Conservation (phyloP, 805 yeast species). For the Grigorovia humatica region DNA sequence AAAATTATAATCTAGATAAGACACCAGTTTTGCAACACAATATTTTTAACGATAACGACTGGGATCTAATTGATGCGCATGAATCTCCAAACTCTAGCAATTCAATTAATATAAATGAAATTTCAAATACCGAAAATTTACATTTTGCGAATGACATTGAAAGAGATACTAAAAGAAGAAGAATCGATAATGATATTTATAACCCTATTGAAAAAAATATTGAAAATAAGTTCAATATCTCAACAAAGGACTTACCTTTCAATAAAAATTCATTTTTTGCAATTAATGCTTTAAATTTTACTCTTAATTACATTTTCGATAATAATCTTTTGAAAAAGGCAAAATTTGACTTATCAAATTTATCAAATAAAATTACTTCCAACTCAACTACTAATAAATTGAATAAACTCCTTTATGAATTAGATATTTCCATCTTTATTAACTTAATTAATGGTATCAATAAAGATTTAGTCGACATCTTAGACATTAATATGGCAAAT, state of each 20-base stretch:
- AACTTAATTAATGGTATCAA: constrained; percentile 10
- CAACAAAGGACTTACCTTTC: background rate
- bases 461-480: constrained; percentile 21
- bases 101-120: background rate
- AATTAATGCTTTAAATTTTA: constrained; percentile 16
- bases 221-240: background rate
- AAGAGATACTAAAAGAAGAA: background rate
- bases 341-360: constrained; percentile 9
- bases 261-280: constrained; percentile 17
- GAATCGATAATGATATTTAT: background rate
- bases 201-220: background rate
- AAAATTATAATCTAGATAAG: too few species aligned
- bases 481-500: constrained; percentile 25
- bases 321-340: constrained; percentile 21
- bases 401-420: constrained; percentile 16
- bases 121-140: background rate
- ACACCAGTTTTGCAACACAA: background rate
- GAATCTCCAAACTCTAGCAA: background rate
- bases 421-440: constrained; percentile 21
- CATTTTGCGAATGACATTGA: background rate
- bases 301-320: constrained; percentile 14
- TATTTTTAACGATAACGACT: background rate
- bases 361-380: constrained; percentile 5
- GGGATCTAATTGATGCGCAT: background rate
- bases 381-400: constrained; percentile 1